phyloP scores from a whole-genome alignment of 1,284 basidiomycete species.

The Chiua sp. region DNA sequence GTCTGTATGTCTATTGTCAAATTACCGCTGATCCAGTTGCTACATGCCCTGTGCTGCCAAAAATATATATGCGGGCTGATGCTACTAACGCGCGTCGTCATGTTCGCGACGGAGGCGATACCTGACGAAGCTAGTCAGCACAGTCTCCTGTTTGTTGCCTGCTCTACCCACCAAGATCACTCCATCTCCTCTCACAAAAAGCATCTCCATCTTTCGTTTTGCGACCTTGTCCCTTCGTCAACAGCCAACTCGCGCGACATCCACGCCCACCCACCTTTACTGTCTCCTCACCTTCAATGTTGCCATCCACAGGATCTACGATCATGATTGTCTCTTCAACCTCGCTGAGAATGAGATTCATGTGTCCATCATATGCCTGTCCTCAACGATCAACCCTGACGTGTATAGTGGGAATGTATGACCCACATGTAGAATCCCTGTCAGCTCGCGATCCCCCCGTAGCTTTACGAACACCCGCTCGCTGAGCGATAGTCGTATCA shows the following conservation, averaged over 20 bases:
- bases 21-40: conserved; percentile 4
- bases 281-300: conserved; percentile 52
- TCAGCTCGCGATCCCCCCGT: conserved; percentile 92
- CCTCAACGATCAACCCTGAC: conserved; percentile 18
- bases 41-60: conserved; percentile 23
- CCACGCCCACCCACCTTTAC: conserved; percentile 57
- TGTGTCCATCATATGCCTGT: conserved; percentile 99
- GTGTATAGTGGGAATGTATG: conserved; percentile 11
- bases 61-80: conserved; percentile 43
- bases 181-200: conserved; percentile 96
- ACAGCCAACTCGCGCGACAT: background rate
- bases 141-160: background rate
- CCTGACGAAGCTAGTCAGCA: conserved; percentile 46
- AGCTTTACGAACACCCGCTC: conserved; percentile 98
- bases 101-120: conserved; percentile 75
- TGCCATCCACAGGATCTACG: conserved; percentile 74
- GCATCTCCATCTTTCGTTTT: conserved; percentile 96
- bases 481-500: conserved; percentile 92
- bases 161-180: conserved; percentile 79
- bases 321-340: conserved; percentile 97
- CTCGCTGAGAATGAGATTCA: conserved; percentile 98
- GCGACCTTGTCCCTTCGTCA: conserved; percentile 69
- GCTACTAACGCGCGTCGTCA: conserved; percentile 34
- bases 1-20: conserved; percentile 15
- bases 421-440: conserved; percentile 92